A percentile compares a stretch with the other conserved stretches of the same genome.
Evolutionary conservation across 2,329 filamentous ascomycete genomes (phyloP).

Genomic region (Microascus cirrosus): DNA sequence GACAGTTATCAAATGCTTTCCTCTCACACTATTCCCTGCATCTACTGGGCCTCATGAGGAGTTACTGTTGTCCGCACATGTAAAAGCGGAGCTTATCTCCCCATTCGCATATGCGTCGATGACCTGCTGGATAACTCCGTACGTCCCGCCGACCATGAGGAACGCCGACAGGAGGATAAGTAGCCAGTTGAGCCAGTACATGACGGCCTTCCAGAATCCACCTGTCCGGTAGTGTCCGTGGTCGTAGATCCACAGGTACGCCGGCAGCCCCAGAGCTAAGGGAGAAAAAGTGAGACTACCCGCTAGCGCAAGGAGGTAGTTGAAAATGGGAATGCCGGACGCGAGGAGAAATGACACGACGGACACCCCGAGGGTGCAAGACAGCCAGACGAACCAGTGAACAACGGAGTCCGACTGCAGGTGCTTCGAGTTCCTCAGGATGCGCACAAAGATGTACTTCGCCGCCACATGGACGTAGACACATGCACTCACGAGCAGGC

Average conservation of each 20-base stretch:
- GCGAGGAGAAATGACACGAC: slow-evolving; percentile 19
- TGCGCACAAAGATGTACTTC: slow-evolving; percentile 27
- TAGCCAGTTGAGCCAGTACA: slow-evolving; percentile 20
- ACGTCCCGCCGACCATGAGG: slow-evolving; percentile 26
- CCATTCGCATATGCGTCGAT: slow-evolving; percentile 37
- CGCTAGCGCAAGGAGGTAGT: slow-evolving; percentile 17
- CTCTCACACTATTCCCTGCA: no score
- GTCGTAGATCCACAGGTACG: slow-evolving; percentile 23
- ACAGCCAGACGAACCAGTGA: slow-evolving; percentile 25
- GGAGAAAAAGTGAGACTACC: slow-evolving; percentile 23
- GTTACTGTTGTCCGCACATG: slow-evolving; percentile 33
- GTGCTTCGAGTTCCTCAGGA: slow-evolving; percentile 23
- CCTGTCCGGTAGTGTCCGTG: slow-evolving; percentile 19
- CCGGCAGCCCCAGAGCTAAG: slow-evolving; percentile 21
- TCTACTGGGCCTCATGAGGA: slow-evolving; percentile 12
- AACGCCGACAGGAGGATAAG: slow-evolving; percentile 23
- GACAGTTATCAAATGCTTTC: no score
- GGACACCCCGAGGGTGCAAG: slow-evolving; percentile 16
- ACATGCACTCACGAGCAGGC: slow-evolving; percentile 26
- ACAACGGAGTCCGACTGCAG: slow-evolving; percentile 20
- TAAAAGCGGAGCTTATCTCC: slow-evolving; percentile 31
- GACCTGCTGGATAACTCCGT: slow-evolving; percentile 36
- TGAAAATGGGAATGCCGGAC: slow-evolving; percentile 21
- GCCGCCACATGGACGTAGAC: slow-evolving; percentile 24
- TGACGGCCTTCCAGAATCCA: slow-evolving; percentile 12